Conservation (phyloP, 768 basidiomycete species). For the Multifurca ochricompacta region DNA sequence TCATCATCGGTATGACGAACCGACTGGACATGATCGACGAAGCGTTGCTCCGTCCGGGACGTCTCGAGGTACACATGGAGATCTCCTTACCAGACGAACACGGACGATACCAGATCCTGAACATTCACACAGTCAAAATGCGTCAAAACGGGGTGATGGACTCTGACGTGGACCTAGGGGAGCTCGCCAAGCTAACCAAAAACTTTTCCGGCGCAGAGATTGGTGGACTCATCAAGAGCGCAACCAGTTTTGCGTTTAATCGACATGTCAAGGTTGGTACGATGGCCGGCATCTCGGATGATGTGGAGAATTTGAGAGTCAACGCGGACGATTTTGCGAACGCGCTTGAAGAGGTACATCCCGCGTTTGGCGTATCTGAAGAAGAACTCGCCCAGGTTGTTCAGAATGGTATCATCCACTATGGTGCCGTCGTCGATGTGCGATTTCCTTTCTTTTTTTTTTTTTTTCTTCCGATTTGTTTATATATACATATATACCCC, state of each 20-base stretch:
- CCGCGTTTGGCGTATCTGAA: constrained; percentile 96
- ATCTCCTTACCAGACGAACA: constrained; percentile 94
- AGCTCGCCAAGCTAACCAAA: constrained; percentile 81
- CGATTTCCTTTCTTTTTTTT: constrained; percentile 28
- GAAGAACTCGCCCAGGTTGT: constrained; percentile 91
- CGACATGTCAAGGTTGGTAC: constrained; percentile 97
- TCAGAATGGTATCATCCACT: constrained; percentile 95
- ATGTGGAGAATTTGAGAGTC: constrained; percentile 89
- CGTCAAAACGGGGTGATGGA: constrained; percentile 87
- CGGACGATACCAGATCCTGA: constrained; percentile 88
- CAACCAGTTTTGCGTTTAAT: constrained; percentile 96
- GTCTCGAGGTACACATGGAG: constrained; percentile 99
- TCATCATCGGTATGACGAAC: constrained; percentile 99
- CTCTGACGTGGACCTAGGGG: constrained; percentile 67
- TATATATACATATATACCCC: constrained; percentile 7
- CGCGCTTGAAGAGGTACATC: constrained; percentile 90
- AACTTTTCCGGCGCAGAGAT: constrained; percentile 99
- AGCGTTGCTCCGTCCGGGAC: constrained; percentile 91
- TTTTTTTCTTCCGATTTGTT: neutral
- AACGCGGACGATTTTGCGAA: constrained; percentile 79
- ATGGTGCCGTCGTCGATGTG: constrained; percentile 66
- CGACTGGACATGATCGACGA: constrained; percentile 98
- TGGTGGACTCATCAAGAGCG: constrained; percentile 92
- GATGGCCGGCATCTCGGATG: constrained; percentile 92
- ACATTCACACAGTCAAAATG: constrained; percentile 95